Conservation (phyloP, 768 basidiomycete species). For the Mrakia blollopis region DNA sequence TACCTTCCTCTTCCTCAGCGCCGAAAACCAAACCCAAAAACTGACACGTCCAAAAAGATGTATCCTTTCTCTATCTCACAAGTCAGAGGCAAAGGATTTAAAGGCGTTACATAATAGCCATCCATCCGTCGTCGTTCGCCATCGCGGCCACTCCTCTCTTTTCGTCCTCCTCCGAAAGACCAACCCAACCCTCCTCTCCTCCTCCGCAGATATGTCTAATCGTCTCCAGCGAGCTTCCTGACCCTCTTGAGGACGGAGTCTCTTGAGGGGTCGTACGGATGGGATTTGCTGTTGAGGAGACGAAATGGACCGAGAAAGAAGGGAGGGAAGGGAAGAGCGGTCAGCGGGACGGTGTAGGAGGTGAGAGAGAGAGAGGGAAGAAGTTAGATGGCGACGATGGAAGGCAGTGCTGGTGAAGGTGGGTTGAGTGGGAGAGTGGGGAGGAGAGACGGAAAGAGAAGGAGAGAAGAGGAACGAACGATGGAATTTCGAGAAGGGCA, state of each 20-base stretch:
- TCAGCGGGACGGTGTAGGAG: not conserved
- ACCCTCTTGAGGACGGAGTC: conserved; percentile 94
- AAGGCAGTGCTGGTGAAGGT: too few species aligned
- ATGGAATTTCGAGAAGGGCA: conserved; percentile 92
- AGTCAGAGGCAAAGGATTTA: too few species aligned
- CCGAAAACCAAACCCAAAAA: too few species aligned
- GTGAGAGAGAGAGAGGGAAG: not conserved
- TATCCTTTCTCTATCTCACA: too few species aligned
- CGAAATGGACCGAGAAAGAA: not conserved
- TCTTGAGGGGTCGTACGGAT: conserved; percentile 69
- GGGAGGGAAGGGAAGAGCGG: conserved; percentile 13
- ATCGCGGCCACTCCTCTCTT: too few species aligned
- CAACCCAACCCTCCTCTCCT: not conserved
- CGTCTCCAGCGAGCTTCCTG: conserved; percentile 89
- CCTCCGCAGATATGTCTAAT: not conserved
- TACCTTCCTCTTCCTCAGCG: too few species aligned
- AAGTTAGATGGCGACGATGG: too few species aligned
- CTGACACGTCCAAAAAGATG: too few species aligned
- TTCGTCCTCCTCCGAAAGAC: too few species aligned
- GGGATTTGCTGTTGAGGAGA: conserved; percentile 21
- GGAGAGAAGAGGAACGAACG: conserved; percentile 52
- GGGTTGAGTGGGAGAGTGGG: too few species aligned
- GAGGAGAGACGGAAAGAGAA: not conserved
- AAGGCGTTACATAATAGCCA: too few species aligned
- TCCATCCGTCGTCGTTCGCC: too few species aligned